Conservation (phyloP, 1,284 basidiomycete genomes). For the Boletus calvinii region DNA sequence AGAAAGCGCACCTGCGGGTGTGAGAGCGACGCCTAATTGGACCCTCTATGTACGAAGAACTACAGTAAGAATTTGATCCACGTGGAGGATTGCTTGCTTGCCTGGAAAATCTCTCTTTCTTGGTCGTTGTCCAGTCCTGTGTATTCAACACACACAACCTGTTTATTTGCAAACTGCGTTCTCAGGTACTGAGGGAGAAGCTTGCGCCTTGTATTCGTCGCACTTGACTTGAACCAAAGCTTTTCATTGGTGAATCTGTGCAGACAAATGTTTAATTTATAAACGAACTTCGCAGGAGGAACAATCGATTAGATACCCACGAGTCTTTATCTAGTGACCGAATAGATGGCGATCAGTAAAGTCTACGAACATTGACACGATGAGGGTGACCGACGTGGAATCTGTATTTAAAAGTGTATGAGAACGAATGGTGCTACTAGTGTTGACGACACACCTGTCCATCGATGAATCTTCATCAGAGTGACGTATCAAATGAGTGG, state of each 20-base stretch:
- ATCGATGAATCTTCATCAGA: slow-evolving; percentile 43
- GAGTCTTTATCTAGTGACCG: slow-evolving; percentile 39
- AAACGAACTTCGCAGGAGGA: neutral
- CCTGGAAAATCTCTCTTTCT: slow-evolving; percentile 39
- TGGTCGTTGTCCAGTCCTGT: slow-evolving; percentile 36
- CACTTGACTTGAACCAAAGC: slow-evolving; percentile 39
- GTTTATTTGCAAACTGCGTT: slow-evolving; percentile 43
- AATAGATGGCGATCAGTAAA: slow-evolving; percentile 6
- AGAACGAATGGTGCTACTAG: neutral
- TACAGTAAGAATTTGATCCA: neutral
- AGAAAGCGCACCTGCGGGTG: slow-evolving; percentile 42
- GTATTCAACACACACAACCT: slow-evolving; percentile 53
- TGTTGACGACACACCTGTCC: slow-evolving; percentile 40
- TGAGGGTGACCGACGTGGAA: slow-evolving; percentile 34
- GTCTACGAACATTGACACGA: neutral
- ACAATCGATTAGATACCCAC: slow-evolving; percentile 28
- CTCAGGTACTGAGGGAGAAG: slow-evolving; percentile 26
- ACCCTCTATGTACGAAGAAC: slow-evolving; percentile 39
- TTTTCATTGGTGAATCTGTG: slow-evolving; percentile 38
- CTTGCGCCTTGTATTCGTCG: slow-evolving; percentile 24
- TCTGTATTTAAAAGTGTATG: slow-evolving; percentile 22
- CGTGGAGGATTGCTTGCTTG: slow-evolving; percentile 9
- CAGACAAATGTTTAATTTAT: neutral
- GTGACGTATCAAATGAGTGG: slow-evolving; percentile 7
- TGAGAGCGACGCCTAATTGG: slow-evolving; percentile 37